Base-by-base conservation (phyloP, 495 filamentous ascomycete genomes). In the Hypomontagnella submonticulosa region DNA sequence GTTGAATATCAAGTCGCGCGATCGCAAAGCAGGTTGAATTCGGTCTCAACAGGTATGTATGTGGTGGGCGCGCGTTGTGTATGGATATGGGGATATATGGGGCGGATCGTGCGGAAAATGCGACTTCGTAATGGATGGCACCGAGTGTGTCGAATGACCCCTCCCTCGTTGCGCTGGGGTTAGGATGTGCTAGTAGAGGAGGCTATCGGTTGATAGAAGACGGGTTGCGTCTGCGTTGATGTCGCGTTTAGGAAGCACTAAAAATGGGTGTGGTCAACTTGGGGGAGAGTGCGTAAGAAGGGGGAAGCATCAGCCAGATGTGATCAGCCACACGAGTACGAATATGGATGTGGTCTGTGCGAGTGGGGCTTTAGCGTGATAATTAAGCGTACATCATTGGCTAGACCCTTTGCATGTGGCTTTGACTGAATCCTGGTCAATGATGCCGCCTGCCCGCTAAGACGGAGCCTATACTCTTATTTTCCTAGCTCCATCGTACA, bases 91-190 rank as follows among this genome's bases (percentile, higher is more conserved):
- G 66, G 50, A 65, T 72, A 72, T 72, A 72, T 72, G 62, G 66
- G 57, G 71, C 68, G 69, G 66, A 52, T 60, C 56, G 71, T 58
- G 57, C 56, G 60, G 56, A 51, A 51, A 63, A 68, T 63, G 71
- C 63, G 53, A 60, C 43, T 69, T 58, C 65, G 64, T 69, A 65
- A 55, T 66, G 66, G 65, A 53, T 71, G 69, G 50, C 44, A 63
- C 61, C 54, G 69, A 55, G 60, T 73, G 69, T 72, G 72, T 70
- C 75, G 70, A 76, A 73, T 79, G 77, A 79, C 77, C 74, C 43
- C 58, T 63, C 67, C 43, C 60, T 54, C 60, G 30, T 56, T 15
- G 58, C 46, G 43, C 52, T 69, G 53, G 51, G 69, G 44, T 47
- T 58, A 57, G 46, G 54, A 66, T 46, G 49, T 49, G 59, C n/a